These are phyloP conservation scores for Euphorbia corollata DNA, from an alignment of 441 rosid genomes.

Conservation along the genomic window DNA sequence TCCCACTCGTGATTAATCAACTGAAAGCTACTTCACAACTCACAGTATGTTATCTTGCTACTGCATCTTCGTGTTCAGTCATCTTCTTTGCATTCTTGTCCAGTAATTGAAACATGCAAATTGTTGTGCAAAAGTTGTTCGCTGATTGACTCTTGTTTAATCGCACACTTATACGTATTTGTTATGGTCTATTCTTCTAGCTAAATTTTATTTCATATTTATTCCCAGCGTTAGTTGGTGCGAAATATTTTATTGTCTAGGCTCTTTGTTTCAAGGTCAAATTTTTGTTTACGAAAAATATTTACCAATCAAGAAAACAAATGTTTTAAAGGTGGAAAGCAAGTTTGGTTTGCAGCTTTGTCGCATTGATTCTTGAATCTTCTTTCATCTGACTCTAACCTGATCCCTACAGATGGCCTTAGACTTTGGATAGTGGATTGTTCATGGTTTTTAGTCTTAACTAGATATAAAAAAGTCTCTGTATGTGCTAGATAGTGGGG, in stretches of 20 bases:
- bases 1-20: slow-evolving; percentile 73
- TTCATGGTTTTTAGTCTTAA: too few relatives aligned
- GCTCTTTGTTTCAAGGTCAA: neutral
- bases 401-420: too few relatives aligned
- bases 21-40: slow-evolving; percentile 70
- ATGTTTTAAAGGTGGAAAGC: too few relatives aligned
- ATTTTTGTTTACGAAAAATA: neutral
- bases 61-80: neutral
- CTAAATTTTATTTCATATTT: neutral
- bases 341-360: too few relatives aligned
- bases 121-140: neutral
- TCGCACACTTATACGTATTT: neutral
- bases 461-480: too few relatives aligned
- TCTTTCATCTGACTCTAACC: too few relatives aligned
- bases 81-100: neutral
- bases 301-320: neutral
- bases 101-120: neutral
- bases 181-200: neutral
- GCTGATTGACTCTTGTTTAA: neutral
- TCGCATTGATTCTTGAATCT: too few relatives aligned
- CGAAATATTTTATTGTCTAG: neutral
- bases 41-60: slow-evolving; percentile 35
- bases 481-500: too few relatives aligned
- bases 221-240: neutral
- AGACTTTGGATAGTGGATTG: too few relatives aligned